Evolutionary conservation across 768 basidiomycete genomes (phyloP), one percentile per base, ranked within the genome.

Genomic region (Suillus decipiens): DNA sequence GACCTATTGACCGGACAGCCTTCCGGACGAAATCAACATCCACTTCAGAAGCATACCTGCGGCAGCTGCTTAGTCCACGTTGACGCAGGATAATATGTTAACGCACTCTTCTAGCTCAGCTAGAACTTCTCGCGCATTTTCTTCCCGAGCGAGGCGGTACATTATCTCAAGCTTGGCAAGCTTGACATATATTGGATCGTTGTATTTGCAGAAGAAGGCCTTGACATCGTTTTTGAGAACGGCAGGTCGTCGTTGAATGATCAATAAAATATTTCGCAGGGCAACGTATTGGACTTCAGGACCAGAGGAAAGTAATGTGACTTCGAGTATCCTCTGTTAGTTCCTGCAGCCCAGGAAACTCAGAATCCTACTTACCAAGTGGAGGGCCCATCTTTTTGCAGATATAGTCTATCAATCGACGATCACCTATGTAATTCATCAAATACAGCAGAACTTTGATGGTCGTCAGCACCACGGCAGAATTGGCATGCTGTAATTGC

Each of bases 181-280:
- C 75, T 99, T 99, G 74, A 99, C 94, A 74, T 99, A 99, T 68
- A 99, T 97, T 2, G 97, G 97, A 71, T 99, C 97, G 74, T 99
- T 99, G 76, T 99, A 99, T 77, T 99, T 99, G 90, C 95, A 98
- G 79, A 99, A 99, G 79, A 99, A 99, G 15, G 98, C 96, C 70
- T 95, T 95, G 71, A 99, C 96, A 72, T 99, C 97, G 77, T 97
- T 97, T 77, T 92, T 92, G 47, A 99, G 80, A 37, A 99, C 93
- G 14, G 88, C 77, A 3, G 97, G 95, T 36, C 97, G 85, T 55
- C 96, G 86, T 78, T 99, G 97, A 66, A 99, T 96, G 73, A 99
- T 97, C 55, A 99, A 84, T 56, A 98, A 83, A 72, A 99, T 99
- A 72, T 99, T 99, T 59, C 97, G 88, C 36, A 99, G 80, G 2